Evolutionary conservation across 1,284 basidiomycete species (phyloP).

Genomic region (Coriolopsis trogii): DNA sequence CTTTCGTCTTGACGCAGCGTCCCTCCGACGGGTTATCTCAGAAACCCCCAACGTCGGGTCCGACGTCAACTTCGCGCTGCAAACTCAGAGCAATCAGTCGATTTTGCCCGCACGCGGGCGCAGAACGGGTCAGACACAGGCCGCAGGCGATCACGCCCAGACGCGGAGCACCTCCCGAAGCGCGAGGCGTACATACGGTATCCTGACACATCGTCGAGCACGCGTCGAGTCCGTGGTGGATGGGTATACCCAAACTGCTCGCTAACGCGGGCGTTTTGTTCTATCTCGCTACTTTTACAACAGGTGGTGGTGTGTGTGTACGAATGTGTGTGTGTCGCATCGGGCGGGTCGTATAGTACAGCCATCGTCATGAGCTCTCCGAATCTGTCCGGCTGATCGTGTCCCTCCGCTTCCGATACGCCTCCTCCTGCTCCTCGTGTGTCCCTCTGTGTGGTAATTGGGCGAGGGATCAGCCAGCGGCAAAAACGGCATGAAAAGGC

Average conservation of each 20-base stretch:
- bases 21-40: too few relatives aligned
- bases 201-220: too few relatives aligned
- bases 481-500: slow-evolving; percentile 10
- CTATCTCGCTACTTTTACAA: slow-evolving; percentile 18
- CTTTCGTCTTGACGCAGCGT: too few relatives aligned
- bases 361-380: slow-evolving; percentile 17
- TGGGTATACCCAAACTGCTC: not conserved
- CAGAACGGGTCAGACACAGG: too few relatives aligned
- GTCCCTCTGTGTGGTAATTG: slow-evolving; percentile 50
- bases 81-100: too few relatives aligned
- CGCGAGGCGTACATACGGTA: too few relatives aligned
- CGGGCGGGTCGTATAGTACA: not conserved
- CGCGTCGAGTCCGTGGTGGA: too few relatives aligned
- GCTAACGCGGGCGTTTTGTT: not conserved
- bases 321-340: not conserved
- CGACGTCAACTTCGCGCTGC: too few relatives aligned
- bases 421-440: slow-evolving; percentile 61
- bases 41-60: too few relatives aligned
- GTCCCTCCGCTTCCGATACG: slow-evolving; percentile 44
- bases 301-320: not conserved
- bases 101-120: too few relatives aligned
- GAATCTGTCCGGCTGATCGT: slow-evolving; percentile 23
- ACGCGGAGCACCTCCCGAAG: too few relatives aligned
- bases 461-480: slow-evolving; percentile 5
- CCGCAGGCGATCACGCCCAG: too few relatives aligned